These are phyloP conservation scores for Phytophthora fragariae DNA, from an alignment of 352 stramenopile genomes.

Conservation along the genomic window DNA sequence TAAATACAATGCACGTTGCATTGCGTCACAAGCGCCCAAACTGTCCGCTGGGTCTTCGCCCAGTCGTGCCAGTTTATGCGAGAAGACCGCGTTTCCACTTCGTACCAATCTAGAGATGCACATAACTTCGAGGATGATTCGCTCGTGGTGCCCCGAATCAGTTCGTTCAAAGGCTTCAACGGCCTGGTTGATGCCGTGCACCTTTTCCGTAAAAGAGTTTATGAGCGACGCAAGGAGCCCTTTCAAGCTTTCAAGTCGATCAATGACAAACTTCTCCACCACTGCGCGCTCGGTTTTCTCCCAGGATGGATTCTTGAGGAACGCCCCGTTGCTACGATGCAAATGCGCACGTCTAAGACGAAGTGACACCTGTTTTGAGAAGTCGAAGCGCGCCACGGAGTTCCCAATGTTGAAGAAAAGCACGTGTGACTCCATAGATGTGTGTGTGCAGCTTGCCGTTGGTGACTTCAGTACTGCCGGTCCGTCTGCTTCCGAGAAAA, in stretches of 20 bases:
- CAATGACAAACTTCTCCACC: constrained; percentile 42
- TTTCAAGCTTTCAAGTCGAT: constrained; percentile 43
- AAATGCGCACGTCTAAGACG: constrained; percentile 34
- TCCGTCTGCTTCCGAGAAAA: constrained; percentile 89
- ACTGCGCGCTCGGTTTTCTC: constrained; percentile 31
- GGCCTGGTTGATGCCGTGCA: constrained; percentile 63
- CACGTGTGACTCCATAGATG: constrained; percentile 68
- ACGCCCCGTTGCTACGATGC: constrained; percentile 13
- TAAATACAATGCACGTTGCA: constrained; percentile 69
- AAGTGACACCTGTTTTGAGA: constrained; percentile 52
- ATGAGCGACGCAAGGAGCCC: constrained; percentile 54
- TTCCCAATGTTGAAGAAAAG: constrained; percentile 85
- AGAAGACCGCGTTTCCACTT: constrained; percentile 44
- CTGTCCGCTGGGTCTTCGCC: constrained; percentile 37
- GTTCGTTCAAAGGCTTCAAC: constrained; percentile 69
- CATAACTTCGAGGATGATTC: constrained; percentile 77
- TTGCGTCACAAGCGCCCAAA: constrained; percentile 56
- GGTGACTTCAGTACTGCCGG: constrained; percentile 15
- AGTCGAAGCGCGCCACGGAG: constrained; percentile 80
- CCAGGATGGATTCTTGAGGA: constrained; percentile 19
- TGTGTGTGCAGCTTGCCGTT: constrained; percentile 47
- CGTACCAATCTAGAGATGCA: constrained; percentile 61
- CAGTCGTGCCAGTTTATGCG: constrained; percentile 52
- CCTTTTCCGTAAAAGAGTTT: constrained; percentile 65
- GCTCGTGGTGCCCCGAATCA: constrained; percentile 56